Evolutionary conservation across 768 basidiomycete species (phyloP).

Genomic region (Suillus cothurnatus): DNA sequence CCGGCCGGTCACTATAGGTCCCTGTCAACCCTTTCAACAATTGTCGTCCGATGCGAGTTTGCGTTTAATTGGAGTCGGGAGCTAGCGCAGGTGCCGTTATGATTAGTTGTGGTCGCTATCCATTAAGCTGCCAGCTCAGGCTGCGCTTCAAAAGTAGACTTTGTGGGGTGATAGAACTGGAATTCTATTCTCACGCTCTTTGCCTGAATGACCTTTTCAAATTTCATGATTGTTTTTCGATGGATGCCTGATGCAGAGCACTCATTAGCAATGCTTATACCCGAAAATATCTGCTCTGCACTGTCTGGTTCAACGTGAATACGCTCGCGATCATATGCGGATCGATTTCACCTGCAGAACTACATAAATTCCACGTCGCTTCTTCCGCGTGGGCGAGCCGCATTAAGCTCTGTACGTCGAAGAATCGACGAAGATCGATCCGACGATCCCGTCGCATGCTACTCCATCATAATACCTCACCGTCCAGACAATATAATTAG

Average conservation of each 20-base stretch:
- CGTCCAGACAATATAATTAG: conserved; percentile 41
- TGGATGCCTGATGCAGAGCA: too few relatives aligned
- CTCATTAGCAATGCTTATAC: background rate
- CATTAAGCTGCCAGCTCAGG: too few relatives aligned
- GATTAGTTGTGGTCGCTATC: too few relatives aligned
- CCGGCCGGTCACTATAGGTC: too few relatives aligned
- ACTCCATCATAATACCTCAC: conserved; percentile 55
- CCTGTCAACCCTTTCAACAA: too few relatives aligned
- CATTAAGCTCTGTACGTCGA: conserved; percentile 12
- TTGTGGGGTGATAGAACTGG: too few relatives aligned
- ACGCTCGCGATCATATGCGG: conserved; percentile 34
- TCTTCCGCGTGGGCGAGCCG: conserved; percentile 4
- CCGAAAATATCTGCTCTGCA: conserved; percentile 32
- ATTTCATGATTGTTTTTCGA: too few relatives aligned
- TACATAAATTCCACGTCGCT: background rate
- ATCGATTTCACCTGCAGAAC: conserved; percentile 20
- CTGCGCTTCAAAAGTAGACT: too few relatives aligned
- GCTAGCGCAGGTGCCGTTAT: too few relatives aligned
- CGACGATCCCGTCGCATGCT: conserved; percentile 48
- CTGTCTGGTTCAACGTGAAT: conserved; percentile 40
- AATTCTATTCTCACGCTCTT: background rate
- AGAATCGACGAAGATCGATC: conserved; percentile 22
- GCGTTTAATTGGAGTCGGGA: too few relatives aligned
- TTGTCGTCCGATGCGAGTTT: too few relatives aligned
- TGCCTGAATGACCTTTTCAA: too few relatives aligned